Evolutionary conservation across 2,329 filamentous ascomycete species (phyloP).

Genomic region (Nothophoma quercina): DNA sequence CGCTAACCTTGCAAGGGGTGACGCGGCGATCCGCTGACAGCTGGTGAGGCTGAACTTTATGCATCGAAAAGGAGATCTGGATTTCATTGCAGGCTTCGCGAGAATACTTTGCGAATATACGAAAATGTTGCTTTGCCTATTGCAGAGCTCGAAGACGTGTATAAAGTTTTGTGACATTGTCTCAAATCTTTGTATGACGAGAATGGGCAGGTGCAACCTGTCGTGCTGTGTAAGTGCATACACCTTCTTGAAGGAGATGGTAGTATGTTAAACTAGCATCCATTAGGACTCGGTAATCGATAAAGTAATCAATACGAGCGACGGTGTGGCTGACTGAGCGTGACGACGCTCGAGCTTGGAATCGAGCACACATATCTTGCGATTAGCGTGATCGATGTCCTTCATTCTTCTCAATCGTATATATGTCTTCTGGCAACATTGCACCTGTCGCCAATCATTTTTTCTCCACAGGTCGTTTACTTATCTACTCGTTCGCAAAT

Average conservation of each 20-base stretch:
- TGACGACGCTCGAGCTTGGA: neutral
- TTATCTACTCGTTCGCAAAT: too few relatives aligned
- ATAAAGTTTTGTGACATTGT: neutral
- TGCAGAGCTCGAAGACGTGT: too few relatives aligned
- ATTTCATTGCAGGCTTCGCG: neutral
- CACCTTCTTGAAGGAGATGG: neutral
- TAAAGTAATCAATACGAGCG: neutral
- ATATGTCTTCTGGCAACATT: too few relatives aligned
- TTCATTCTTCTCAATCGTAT: too few relatives aligned
- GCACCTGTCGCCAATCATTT: too few relatives aligned
- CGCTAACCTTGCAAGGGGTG: constrained; percentile 4
- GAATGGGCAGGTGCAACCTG: neutral
- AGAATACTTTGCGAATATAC: neutral
- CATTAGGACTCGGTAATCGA: too few relatives aligned
- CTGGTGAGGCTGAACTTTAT: constrained; percentile 7
- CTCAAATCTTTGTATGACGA: neutral
- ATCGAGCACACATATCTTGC: neutral
- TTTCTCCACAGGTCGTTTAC: too few relatives aligned
- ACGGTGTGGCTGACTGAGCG: neutral
- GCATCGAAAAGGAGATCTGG: constrained; percentile 8
- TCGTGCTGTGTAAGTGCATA: neutral
- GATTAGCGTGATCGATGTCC: too few relatives aligned
- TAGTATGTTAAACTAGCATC: too few relatives aligned
- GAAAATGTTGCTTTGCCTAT: neutral
- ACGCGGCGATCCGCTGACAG: constrained; percentile 8